Percentiles rank a stretch among this genome's conserved stretches.
Conservation (phyloP, 2,329 filamentous ascomycete species). For the Alternaria angustiovoidea region DNA sequence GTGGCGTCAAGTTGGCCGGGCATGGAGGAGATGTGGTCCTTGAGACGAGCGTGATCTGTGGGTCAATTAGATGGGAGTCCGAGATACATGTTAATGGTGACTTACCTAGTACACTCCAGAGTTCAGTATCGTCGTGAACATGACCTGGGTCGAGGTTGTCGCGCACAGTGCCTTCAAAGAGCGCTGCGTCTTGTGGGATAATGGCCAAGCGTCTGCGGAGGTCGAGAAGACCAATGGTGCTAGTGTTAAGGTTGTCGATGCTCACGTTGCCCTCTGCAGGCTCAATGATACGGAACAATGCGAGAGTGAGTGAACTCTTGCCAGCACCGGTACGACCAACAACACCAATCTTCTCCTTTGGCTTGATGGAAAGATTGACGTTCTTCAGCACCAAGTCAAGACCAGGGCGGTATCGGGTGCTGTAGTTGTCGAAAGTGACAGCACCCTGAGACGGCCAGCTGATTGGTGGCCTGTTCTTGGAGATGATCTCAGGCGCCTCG, state of each 20-base stretch:
- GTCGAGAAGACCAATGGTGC: constrained; percentile 87
- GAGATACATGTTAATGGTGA: neutral
- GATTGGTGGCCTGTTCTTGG: constrained; percentile 82
- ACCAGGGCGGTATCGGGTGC: constrained; percentile 87
- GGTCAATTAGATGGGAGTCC: constrained; percentile 25
- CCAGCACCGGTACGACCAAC: constrained; percentile 95
- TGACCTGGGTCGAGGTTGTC: constrained; percentile 96
- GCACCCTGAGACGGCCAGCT: constrained; percentile 92
- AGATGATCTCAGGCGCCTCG: constrained; percentile 93
- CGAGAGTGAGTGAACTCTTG: constrained; percentile 91
- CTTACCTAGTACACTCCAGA: constrained; percentile 94
- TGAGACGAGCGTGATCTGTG: constrained; percentile 88
- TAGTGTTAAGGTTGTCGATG: constrained; percentile 90
- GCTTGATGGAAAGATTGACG: constrained; percentile 89
- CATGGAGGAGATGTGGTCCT: constrained; percentile 88
- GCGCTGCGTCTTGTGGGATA: constrained; percentile 95
- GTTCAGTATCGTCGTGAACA: constrained; percentile 93
- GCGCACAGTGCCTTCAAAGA: constrained; percentile 91
- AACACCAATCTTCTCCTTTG: constrained; percentile 97
- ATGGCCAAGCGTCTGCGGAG: constrained; percentile 90
- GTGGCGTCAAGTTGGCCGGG: constrained; percentile 87
- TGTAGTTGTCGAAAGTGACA: constrained; percentile 92
- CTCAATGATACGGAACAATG: constrained; percentile 96
- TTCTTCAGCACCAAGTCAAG: constrained; percentile 93
- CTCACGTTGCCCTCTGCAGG: constrained; percentile 81